Evolutionary conservation across 2,329 filamentous ascomycete genomes (phyloP), one percentile per base, ranked within the genome.

Genomic region (Fusarium siculi): DNA sequence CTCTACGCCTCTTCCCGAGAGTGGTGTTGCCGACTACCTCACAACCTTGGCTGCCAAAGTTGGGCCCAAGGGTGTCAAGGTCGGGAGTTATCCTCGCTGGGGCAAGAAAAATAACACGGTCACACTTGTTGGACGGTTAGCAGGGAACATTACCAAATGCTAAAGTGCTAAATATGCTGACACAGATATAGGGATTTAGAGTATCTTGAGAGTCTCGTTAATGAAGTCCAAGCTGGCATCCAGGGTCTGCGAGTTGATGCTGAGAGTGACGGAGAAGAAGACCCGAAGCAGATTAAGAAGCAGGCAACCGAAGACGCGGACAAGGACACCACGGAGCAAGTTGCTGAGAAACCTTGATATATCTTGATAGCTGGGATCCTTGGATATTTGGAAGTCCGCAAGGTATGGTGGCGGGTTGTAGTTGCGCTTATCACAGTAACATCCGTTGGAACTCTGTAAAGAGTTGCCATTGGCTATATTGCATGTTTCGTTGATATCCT

Each of bases 1-100:
- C 80, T 94, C 93, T 55, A 98, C 96, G 34, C 95, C 96, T 34
- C 81, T 97, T 82, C 86, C 93, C 2, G 96, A 99, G 86, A 98
- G 95, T 81, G 89, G 88, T 23, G 91, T 98, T 37, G 96, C 96
- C 18, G 89, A 87, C 23, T 98, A 93, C 80, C 85, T 99, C 78
- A 96, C 94, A 2, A 88, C 93, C 73, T 84, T 98, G 70, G 93
- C 95, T 9, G 88, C 85, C 34, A 90, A 90, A 80, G 93, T 95
- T 28, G 92, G 91, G 80, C 85, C 90, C 2, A 90, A 89, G 78
- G 95, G 94, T 7, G 88, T 98, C 78, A 98, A 98, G 84, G 94
- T 98, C 21, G 96, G 96, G 52, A 97, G 94, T 82, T 98, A 99
- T 82, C 96, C 96, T 40, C 87, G 94, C 62, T 98, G 95, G 95